Conservation (phyloP, 352 stramenopile genomes). For the Globisporangium paroecandrum region DNA sequence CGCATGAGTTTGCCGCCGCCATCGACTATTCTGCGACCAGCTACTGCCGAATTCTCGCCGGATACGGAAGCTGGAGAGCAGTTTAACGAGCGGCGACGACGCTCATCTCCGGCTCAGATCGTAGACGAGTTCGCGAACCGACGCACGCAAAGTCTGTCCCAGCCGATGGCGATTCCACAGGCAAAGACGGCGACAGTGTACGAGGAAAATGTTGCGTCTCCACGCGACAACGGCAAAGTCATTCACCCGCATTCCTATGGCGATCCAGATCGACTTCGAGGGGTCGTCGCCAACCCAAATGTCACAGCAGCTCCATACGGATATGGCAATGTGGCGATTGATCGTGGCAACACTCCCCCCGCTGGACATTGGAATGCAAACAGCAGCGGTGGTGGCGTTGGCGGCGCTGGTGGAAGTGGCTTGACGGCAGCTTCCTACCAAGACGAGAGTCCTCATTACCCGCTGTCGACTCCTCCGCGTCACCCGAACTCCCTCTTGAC, state of each 20-base stretch:
- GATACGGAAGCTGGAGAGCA: constrained; percentile 1
- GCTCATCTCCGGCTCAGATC: constrained; percentile 19
- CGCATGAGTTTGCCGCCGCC: constrained; percentile 5
- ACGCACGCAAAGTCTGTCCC: constrained; percentile 47
- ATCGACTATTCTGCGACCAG: constrained; percentile 11
- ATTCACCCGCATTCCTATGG: constrained; percentile 73
- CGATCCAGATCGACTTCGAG: constrained; percentile 46
- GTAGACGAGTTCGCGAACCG: constrained; percentile 20
- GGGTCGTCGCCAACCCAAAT: constrained; percentile 51
- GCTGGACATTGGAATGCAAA: constrained; percentile 21
- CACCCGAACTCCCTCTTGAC: constrained; percentile 61
- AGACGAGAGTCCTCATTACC: constrained; percentile 41
- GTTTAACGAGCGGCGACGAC: constrained; percentile 13
- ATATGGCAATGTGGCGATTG: constrained; percentile 74
- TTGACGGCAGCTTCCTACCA: constrained; percentile 35
- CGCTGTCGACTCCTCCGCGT: constrained; percentile 60
- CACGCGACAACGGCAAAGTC: constrained; percentile 26
- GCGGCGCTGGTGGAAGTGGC: constrained; percentile 22
- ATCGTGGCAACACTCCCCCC: constrained; percentile 24
- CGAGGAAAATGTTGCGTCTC: constrained; percentile 20
- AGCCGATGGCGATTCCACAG: constrained; percentile 80
- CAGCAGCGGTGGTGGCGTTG: constrained; percentile 13
- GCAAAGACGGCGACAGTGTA: constrained; percentile 33
- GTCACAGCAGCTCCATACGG: constrained; percentile 68
- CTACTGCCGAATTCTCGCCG: constrained; percentile 15